Conservation (phyloP, 176 grass and related monocot species). For the Puya raimondii region DNA sequence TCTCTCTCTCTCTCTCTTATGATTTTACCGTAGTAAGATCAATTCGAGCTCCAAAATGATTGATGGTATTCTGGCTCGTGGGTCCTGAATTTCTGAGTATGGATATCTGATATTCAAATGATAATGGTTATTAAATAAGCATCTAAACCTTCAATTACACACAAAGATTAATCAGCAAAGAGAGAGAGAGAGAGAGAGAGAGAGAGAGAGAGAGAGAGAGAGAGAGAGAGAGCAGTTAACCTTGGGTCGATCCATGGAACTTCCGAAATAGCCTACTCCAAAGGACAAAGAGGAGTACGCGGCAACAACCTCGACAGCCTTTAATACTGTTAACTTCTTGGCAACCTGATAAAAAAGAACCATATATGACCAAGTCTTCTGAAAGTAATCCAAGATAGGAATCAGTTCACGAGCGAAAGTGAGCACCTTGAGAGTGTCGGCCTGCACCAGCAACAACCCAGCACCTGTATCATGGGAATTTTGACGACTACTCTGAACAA, state of each 20-base stretch:
- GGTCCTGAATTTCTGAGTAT: slow-evolving; percentile 44
- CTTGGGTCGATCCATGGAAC: slow-evolving; percentile 62
- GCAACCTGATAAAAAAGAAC: slow-evolving; percentile 23
- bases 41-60: slow-evolving; percentile 50
- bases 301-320: slow-evolving; percentile 61
- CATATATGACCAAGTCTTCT: not conserved
- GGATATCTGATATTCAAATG: slow-evolving; percentile 26
- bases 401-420: slow-evolving; percentile 5
- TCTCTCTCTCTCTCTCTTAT: slow-evolving; percentile 2
- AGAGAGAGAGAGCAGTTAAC: slow-evolving; percentile 18
- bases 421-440: slow-evolving; percentile 55
- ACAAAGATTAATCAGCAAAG: not conserved
- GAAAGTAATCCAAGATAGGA: not conserved
- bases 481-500: slow-evolving; percentile 44
- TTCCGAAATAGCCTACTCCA: slow-evolving; percentile 71
- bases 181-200: not conserved
- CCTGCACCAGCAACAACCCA: slow-evolving; percentile 77
- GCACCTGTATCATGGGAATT: slow-evolving; percentile 63
- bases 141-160: no score
- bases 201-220: not conserved
- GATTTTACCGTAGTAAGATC: slow-evolving; percentile 30
- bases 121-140: no score
- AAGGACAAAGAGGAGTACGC: slow-evolving; percentile 82
- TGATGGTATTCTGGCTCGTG: slow-evolving; percentile 13
- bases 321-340: slow-evolving; percentile 27